Conservation (phyloP, 2,329 filamentous ascomycete genomes). For the Colletotrichum shisoi region DNA sequence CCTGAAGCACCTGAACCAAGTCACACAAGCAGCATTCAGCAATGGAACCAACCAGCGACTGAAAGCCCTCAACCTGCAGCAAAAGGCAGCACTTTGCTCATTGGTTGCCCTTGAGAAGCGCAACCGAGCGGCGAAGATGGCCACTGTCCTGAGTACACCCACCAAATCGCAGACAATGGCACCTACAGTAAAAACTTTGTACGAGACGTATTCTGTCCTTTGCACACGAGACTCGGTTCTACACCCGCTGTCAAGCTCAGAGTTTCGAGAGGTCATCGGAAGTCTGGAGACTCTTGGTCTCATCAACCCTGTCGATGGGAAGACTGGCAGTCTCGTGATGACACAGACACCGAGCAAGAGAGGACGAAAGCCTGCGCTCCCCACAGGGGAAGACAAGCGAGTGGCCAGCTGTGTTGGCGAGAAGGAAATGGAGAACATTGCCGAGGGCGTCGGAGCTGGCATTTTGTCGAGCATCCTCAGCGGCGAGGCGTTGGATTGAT, state of each 20-base stretch:
- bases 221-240: constrained; percentile 89
- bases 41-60: constrained; percentile 87
- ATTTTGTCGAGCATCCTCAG: constrained; percentile 70
- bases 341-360: constrained; percentile 76
- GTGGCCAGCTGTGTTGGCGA: constrained; percentile 82
- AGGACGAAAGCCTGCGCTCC: constrained; percentile 64
- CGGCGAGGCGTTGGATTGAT: constrained; percentile 65
- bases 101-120: constrained; percentile 86
- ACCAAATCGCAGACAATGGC: constrained; percentile 69
- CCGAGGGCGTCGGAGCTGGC: constrained; percentile 68
- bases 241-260: constrained; percentile 86
- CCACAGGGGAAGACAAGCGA: constrained; percentile 73
- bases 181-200: constrained; percentile 84
- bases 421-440: constrained; percentile 76
- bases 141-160: constrained; percentile 59
- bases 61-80: constrained; percentile 88
- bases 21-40: constrained; percentile 88
- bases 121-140: constrained; percentile 62
- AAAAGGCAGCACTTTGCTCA: constrained; percentile 92
- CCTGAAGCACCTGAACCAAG: constrained; percentile 89
- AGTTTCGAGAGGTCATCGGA: constrained; percentile 91
- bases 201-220: constrained; percentile 80
- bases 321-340: constrained; percentile 70
- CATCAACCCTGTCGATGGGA: constrained; percentile 74
- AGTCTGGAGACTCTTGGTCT: constrained; percentile 89